Evolutionary conservation across 768 basidiomycete genomes (phyloP).

Genomic region (Boletus rufocinnamomeus): DNA sequence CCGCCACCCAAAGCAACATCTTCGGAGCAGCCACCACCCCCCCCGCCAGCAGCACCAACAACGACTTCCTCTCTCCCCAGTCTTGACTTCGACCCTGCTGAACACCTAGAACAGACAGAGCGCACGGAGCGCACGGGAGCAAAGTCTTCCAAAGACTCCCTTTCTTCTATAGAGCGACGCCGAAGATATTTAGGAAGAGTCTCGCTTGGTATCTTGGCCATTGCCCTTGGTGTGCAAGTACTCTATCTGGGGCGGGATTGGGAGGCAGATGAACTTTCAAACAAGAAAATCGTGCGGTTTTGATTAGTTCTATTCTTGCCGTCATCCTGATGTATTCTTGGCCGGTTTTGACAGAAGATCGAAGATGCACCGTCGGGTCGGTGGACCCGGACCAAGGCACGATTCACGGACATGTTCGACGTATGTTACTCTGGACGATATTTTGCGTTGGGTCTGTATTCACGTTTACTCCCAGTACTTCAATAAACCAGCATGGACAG

Average conservation of each 20-base stretch:
- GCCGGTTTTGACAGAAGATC: conserved; percentile 43
- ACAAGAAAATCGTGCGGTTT: conserved; percentile 58
- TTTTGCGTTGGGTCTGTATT: neutral
- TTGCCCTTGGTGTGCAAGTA: conserved; percentile 57
- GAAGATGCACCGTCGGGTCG: conserved; percentile 63
- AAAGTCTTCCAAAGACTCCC: conserved; percentile 71
- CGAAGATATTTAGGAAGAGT: conserved; percentile 58
- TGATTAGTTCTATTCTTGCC: neutral
- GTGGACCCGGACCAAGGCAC: conserved; percentile 62
- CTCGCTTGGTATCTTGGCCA: conserved; percentile 51
- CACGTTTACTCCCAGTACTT: conserved; percentile 59
- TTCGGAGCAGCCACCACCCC: conserved; percentile 6
- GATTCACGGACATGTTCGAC: conserved; percentile 67
- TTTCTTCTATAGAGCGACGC: conserved; percentile 76
- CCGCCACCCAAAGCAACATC: conserved; percentile 19
- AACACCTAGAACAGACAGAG: conserved; percentile 37
- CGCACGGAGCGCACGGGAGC: conserved; percentile 67
- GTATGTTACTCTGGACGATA: conserved; percentile 42
- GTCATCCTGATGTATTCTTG: neutral
- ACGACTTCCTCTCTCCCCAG: conserved; percentile 41
- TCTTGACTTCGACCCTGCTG: conserved; percentile 66
- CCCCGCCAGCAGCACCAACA: conserved; percentile 5
- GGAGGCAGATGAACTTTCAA: conserved; percentile 69
- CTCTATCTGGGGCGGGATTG: conserved; percentile 79
- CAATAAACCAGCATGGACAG: conserved; percentile 91